These are phyloP conservation scores for Rhizopogon sp. DNA, from an alignment of 768 basidiomycete species.

Conservation along the genomic window DNA sequence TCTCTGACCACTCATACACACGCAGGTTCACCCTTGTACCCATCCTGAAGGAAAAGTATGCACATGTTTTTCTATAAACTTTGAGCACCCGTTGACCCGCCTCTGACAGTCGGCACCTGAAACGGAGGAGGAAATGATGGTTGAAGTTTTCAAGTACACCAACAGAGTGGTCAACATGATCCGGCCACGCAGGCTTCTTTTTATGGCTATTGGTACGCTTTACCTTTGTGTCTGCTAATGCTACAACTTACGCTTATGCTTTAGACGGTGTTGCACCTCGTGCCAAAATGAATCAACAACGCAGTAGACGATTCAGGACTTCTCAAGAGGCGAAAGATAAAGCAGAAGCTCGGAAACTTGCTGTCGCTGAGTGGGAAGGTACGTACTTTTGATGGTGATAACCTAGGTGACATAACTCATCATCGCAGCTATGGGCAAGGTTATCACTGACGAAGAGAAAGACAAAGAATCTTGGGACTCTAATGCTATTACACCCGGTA, in stretches of 20 bases:
- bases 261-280: constrained; percentile 95
- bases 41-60: constrained; percentile 94
- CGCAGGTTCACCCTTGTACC: constrained; percentile 94
- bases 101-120: constrained; percentile 79
- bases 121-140: constrained; percentile 99
- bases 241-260: constrained; percentile 1
- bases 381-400: constrained; percentile 10
- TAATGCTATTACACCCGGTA: constrained; percentile 98
- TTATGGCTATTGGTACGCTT: constrained; percentile 93
- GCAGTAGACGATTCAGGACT: constrained; percentile 91
- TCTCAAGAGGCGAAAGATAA: constrained; percentile 95
- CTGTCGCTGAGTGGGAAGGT: constrained; percentile 85
- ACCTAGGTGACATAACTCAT: neutral
- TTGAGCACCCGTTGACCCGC: neutral
- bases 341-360: constrained; percentile 80
- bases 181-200: constrained; percentile 87
- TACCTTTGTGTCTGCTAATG: neutral
- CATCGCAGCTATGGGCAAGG: constrained; percentile 84
- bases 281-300: constrained; percentile 99
- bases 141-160: constrained; percentile 94
- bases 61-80: neutral
- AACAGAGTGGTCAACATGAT: constrained; percentile 97
- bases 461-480: constrained; percentile 91
- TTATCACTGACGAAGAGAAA: constrained; percentile 73
- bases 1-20: constrained; percentile 1